These are phyloP conservation scores for Echeveria elegans DNA, from an alignment of 164 flowering plant genomes.

Conservation along the genomic window DNA sequence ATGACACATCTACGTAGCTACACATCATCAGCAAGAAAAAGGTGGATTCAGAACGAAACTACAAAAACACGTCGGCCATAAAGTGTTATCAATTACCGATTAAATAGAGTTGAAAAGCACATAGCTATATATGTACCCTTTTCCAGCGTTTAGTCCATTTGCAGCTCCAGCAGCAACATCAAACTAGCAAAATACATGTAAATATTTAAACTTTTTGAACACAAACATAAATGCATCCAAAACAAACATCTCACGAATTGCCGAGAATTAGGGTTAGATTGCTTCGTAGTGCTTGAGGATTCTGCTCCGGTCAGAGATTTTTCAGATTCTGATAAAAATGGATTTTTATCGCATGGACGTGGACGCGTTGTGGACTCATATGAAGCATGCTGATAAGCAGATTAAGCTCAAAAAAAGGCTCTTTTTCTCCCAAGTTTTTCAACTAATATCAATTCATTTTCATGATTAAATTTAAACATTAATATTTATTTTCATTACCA, in stretches of 20 bases:
- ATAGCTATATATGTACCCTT: slow-evolving; percentile 47
- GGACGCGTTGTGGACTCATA: slow-evolving; percentile 14
- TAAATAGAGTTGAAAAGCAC: no score
- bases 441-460: no score
- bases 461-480: no score
- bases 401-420: slow-evolving; percentile 24
- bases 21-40: slow-evolving; percentile 10
- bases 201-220: not conserved
- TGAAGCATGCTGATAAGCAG: slow-evolving; percentile 20
- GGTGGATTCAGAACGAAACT: no score
- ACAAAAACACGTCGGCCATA: not conserved
- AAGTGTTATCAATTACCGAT: not conserved
- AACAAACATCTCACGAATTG: slow-evolving; percentile 59
- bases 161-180: slow-evolving; percentile 89
- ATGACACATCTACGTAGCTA: slow-evolving; percentile 93
- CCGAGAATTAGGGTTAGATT: slow-evolving; percentile 12
- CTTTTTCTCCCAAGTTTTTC: not conserved
- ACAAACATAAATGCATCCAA: not conserved
- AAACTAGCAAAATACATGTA: slow-evolving; percentile 25
- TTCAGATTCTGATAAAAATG: not conserved
- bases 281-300: no score
- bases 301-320: no score
- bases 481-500: no score
- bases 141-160: slow-evolving; percentile 66
- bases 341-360: slow-evolving; percentile 14